phyloP scores from a whole-genome alignment of 164 flowering plant species.

The Litsea cubeba region DNA sequence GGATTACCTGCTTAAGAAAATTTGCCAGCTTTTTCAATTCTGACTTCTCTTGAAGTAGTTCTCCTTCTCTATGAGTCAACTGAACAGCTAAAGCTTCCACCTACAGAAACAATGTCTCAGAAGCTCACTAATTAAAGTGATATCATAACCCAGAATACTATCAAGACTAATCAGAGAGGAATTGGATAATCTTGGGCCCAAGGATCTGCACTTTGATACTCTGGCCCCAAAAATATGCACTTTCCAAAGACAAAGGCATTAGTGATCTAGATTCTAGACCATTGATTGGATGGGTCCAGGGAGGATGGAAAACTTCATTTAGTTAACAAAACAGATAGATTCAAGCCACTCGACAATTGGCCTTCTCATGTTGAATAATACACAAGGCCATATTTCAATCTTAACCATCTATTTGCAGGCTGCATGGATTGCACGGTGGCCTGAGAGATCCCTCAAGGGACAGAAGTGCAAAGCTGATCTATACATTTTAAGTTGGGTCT shows the following conservation, averaged over 20 bases:
- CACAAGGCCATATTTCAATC: neutral
- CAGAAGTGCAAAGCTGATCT: neutral
- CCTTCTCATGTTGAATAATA: no score
- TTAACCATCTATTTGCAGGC: neutral
- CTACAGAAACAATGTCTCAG: slow-evolving; percentile 28
- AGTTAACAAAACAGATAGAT: no score
- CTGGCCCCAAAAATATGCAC: neutral
- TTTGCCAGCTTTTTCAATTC: slow-evolving; percentile 87
- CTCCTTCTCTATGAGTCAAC: slow-evolving; percentile 91
- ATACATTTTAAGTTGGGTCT: neutral
- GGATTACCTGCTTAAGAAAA: slow-evolving; percentile 69
- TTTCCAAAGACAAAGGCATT: no score
- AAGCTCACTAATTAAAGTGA: neutral
- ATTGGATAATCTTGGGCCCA: neutral
- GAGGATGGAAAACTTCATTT: no score
- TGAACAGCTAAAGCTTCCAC: slow-evolving; percentile 95
- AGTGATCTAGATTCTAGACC: no score
- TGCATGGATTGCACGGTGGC: neutral
- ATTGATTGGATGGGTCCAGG: no score
- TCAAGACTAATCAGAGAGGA: neutral
- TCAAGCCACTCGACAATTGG: no score
- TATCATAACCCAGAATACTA: neutral
- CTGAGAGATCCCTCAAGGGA: neutral
- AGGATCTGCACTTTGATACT: no score
- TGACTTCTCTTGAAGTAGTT: slow-evolving; percentile 77